A percentile compares a stretch with the other conserved stretches of the same genome.
These are phyloP conservation scores for Ophiostoma novo-ulmi DNA, from an alignment of 2,329 filamentous ascomycete species.

Conservation along the genomic window DNA sequence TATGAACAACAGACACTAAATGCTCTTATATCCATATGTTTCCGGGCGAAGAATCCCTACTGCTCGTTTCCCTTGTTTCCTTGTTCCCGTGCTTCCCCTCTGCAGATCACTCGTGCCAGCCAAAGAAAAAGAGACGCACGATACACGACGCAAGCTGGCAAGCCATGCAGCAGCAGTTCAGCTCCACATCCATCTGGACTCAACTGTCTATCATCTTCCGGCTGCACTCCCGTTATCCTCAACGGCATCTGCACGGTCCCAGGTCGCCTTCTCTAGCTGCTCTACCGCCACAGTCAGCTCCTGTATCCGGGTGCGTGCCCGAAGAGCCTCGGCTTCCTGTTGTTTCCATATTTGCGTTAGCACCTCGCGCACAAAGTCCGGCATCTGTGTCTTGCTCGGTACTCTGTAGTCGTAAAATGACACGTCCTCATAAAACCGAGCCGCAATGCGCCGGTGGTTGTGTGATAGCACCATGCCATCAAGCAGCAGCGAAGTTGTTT, in stretches of 20 bases:
- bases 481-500: conserved; percentile 52
- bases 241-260: conserved; percentile 65
- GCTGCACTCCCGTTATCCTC: conserved; percentile 57
- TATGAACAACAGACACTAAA: background rate
- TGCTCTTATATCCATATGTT: background rate
- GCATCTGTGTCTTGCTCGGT: conserved; percentile 38
- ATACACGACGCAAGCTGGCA: background rate
- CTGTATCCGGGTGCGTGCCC: conserved; percentile 49
- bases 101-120: background rate
- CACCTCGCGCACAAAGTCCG: conserved; percentile 39
- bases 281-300: conserved; percentile 55
- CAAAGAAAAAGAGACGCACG: background rate
- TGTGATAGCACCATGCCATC: conserved; percentile 69
- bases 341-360: conserved; percentile 36
- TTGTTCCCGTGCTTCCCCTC: background rate
- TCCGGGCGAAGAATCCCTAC: background rate
- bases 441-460: conserved; percentile 64
- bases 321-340: conserved; percentile 53
- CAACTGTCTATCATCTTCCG: background rate
- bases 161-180: background rate
- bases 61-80: background rate
- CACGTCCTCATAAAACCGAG: conserved; percentile 70
- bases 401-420: conserved; percentile 63
- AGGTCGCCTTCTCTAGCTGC: conserved; percentile 64
- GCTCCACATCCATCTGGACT: background rate